Base-by-base conservation (phyloP, 352 stramenopile genomes). In the Pythium insidiosum region DNA sequence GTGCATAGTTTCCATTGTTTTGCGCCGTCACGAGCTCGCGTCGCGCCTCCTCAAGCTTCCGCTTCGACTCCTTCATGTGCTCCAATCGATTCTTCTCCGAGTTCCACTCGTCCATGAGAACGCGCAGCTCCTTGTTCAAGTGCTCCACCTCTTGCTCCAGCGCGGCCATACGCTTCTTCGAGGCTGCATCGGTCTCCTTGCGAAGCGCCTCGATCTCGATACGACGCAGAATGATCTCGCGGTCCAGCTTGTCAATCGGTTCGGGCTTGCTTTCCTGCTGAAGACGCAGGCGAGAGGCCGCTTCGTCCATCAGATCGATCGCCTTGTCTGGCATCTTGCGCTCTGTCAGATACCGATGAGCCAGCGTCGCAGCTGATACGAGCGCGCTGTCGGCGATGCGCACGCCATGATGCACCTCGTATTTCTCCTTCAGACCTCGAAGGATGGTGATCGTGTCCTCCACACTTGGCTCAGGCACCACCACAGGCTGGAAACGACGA, bases 391-490 rank as follows among this genome's bases (percentile, higher is more conserved):
- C 95, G 9, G 86, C 77, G 41, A 98, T 98, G 41, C 92, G 68
- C 15, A 99, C 92, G 20, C 93, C 92, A 58, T 99, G 95, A 61
- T 99, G 94, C 25, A 97, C 70, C 61, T 98, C 95, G 58, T 98
- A 99, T 20, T 94, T 87, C 42, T 97, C 89, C 63, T 98, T 98
- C 5, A 99, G 53, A 9, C 94, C 95, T 29, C 95, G 73, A 21
- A 99, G 64, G 48, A 99, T 98, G 33, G 78, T 96, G 26, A 99
- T 78, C 12, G 95, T 98, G 55, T 98, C 92, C 51, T 98, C 88
- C 10, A 97, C 88, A 43, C 58, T 94, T 12, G 95, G 95, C 61
- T 99, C 88, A 18, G 90, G 78, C 31, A 98, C 87, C 16, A 97
- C 63, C 20, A 99, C 94, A n/a, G 97, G 88, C 68, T 99, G 95